Conservation (phyloP, 2,329 filamentous ascomycete species). For the Tolypocladium sp. region DNA sequence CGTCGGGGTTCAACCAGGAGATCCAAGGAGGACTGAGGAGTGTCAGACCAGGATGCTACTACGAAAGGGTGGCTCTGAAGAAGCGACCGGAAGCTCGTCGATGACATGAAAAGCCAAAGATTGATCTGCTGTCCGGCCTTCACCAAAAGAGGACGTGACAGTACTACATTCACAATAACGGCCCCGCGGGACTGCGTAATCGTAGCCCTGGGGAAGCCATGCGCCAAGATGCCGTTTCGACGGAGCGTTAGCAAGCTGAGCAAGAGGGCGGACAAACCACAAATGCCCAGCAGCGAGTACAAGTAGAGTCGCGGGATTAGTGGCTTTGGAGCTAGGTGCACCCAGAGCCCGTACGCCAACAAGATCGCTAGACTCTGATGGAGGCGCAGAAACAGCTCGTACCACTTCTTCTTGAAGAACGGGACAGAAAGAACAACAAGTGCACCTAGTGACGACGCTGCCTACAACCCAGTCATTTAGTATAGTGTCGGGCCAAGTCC, state of each 20-base stretch:
- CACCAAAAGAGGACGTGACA: not conserved
- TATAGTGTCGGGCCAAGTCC: not conserved
- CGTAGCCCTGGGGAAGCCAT: not conserved
- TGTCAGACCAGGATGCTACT: not conserved
- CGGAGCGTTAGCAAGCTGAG: not conserved
- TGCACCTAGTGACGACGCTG: not conserved
- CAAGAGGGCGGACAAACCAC: not conserved
- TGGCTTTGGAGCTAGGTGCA: not conserved
- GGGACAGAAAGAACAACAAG: not conserved
- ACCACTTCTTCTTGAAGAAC: not conserved
- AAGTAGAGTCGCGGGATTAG: not conserved
- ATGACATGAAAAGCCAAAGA: not conserved
- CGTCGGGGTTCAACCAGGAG: not conserved
- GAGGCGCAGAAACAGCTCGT: slow-evolving; percentile 2
- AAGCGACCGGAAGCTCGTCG: not conserved
- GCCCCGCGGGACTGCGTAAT: not conserved
- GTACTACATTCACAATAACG: not conserved
- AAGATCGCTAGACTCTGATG: slow-evolving; percentile 3
- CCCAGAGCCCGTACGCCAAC: slow-evolving; percentile 3
- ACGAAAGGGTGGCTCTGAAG: not conserved
- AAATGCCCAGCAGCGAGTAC: not conserved
- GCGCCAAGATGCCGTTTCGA: not conserved
- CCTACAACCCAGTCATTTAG: not conserved
- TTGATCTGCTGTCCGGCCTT: not conserved
- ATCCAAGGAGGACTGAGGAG: not conserved